Evolutionary conservation across 177 flowering plant genomes (phyloP).

Genomic region (Telopea speciosissima): DNA sequence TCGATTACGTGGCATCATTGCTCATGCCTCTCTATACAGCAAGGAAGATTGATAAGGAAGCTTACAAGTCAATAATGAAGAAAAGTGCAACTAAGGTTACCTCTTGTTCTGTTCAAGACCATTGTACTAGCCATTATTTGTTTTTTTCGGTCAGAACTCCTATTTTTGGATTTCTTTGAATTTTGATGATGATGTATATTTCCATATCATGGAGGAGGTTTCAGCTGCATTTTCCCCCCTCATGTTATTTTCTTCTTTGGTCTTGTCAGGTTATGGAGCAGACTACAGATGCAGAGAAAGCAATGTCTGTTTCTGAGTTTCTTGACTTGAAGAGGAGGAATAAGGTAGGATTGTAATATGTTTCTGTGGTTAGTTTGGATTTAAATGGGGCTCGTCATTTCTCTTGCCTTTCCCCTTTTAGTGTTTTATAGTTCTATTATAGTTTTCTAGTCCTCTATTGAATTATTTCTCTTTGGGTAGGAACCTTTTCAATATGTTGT

Average conservation of each 20-base stretch:
- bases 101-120: background rate
- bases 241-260: conserved; percentile 3
- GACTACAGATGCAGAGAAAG: conserved; percentile 84
- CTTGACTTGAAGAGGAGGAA: conserved; percentile 93
- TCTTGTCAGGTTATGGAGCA: conserved; percentile 85
- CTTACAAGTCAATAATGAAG: conserved; percentile 93
- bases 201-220: background rate
- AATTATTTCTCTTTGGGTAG: background rate
- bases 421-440: background rate
- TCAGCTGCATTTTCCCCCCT: background rate
- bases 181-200: background rate
- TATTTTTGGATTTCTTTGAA: background rate
- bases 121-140: background rate
- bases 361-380: background rate
- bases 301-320: conserved; percentile 73
- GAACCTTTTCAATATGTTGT: background rate
- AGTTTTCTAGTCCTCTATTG: background rate
- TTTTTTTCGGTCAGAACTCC: background rate
- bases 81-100: conserved; percentile 87
- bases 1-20: conserved; percentile 83
- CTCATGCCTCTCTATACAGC: conserved; percentile 97
- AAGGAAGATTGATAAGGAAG: conserved; percentile 86
- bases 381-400: background rate
- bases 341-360: conserved; percentile 44
- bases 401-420: background rate